Conservation (phyloP, 2,329 filamentous ascomycete genomes). For the Neonectria faginata region DNA sequence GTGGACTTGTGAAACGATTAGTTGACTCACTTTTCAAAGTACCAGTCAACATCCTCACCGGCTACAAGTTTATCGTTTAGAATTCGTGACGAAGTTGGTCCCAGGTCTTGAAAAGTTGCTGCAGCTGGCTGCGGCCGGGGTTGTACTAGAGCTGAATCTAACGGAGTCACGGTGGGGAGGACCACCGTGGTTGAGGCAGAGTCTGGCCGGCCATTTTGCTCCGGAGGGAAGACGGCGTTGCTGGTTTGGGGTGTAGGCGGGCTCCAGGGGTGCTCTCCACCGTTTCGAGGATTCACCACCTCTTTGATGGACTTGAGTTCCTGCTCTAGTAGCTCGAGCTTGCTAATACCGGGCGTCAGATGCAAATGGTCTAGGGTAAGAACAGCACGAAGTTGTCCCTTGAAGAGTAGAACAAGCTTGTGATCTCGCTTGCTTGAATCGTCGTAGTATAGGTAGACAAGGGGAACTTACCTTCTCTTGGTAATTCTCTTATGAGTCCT, state of each 20-base stretch:
- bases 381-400: background rate
- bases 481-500: slow-evolving; percentile 61
- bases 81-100: slow-evolving; percentile 55
- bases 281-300: slow-evolving; percentile 54
- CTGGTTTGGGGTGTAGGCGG: slow-evolving; percentile 46
- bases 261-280: slow-evolving; percentile 42
- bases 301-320: slow-evolving; percentile 68
- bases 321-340: slow-evolving; percentile 66
- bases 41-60: slow-evolving; percentile 66
- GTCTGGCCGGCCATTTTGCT: slow-evolving; percentile 30
- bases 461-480: slow-evolving; percentile 53
- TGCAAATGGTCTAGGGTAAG: slow-evolving; percentile 16
- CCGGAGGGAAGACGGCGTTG: slow-evolving; percentile 39
- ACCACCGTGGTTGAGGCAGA: slow-evolving; percentile 24
- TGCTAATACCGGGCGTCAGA: slow-evolving; percentile 52
- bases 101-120: slow-evolving; percentile 36
- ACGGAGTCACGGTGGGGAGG: slow-evolving; percentile 24
- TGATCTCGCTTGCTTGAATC: background rate
- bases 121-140: slow-evolving; percentile 18
- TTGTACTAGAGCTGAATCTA: slow-evolving; percentile 16
- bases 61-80: slow-evolving; percentile 62
- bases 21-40: slow-evolving; percentile 62
- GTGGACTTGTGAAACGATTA: background rate
- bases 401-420: background rate
- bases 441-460: background rate